Base-by-base conservation (phyloP, 495 filamentous ascomycete species). In the Acidiella bohemica region DNA sequence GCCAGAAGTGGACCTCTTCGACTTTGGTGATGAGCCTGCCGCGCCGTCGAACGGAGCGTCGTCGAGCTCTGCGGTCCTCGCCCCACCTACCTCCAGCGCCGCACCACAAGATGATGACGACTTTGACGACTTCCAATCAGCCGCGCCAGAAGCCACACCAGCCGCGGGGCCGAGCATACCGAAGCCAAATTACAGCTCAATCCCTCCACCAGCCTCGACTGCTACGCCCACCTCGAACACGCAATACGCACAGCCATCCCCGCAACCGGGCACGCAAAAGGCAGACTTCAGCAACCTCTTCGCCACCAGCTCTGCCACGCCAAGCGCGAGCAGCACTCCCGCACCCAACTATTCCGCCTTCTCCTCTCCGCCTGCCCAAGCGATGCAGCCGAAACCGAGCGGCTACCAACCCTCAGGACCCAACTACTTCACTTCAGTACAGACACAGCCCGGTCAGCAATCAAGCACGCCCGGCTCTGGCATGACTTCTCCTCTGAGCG, bases 81-180 rank as follows among this genome's bases (percentile, higher is more conserved):
- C 62, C 19, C 57, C 70, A 27, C 62, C 72, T 8, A 43, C 65
- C 6, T 67, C 74, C 51, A 60, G 64, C 47, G 50, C 65, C 19
- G 64, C 63, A 53, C 60, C 57, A 14, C 62, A 64, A 35, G 74
- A 67, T 45, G 88, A 97, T 50, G 90, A 97, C 50, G 92, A 96
- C 36, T 96, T 96, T 50, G 90, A 96, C 56, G 92, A 96, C 56
- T 96, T 96, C 70, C 84, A 93, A 59, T 87, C 85, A n/a, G 90
- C 92, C 12, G 67, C 81, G 4, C 76, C 84, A 17, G 8, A 49
- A 27, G 36, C 36, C 19, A 63, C 65, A 41, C 38, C 63, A 17
- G 38, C 62, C 32, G 49, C 66, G 19, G 53, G 68, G 31, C 56
- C 64, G 13, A 46, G 66, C 36, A 39, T 53, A 47, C 41, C 36